Evolutionary conservation across 805 yeast genomes (phyloP).

Genomic region (Lipomyces mesembrius): DNA sequence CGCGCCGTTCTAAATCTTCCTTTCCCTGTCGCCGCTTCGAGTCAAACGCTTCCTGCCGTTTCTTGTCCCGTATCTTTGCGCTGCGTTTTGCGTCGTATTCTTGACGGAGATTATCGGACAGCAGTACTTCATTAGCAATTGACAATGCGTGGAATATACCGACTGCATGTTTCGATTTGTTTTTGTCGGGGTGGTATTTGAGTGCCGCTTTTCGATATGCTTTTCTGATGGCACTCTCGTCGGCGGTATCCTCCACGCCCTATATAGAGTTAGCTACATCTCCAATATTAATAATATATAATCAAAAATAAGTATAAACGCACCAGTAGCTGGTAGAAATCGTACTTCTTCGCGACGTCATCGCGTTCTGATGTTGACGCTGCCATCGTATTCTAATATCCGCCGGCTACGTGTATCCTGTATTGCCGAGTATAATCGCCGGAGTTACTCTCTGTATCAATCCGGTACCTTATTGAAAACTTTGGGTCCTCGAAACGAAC

Average conservation of each 20-base stretch:
- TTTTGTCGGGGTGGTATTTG: slow-evolving; percentile 88
- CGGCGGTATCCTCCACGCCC: slow-evolving; percentile 69
- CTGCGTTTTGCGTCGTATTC: slow-evolving; percentile 62
- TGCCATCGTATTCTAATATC: not conserved
- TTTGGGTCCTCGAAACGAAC: no score
- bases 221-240: slow-evolving; percentile 71
- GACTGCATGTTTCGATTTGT: slow-evolving; percentile 67
- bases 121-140: slow-evolving; percentile 90
- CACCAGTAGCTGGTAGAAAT: slow-evolving; percentile 33
- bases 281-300: no score
- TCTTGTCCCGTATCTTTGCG: slow-evolving; percentile 20
- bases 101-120: slow-evolving; percentile 78
- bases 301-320: not conserved
- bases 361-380: slow-evolving; percentile 31
- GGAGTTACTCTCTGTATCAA: no score
- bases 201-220: slow-evolving; percentile 87
- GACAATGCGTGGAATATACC: slow-evolving; percentile 95
- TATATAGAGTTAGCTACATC: slow-evolving; percentile 4
- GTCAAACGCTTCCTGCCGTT: slow-evolving; percentile 32
- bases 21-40: slow-evolving; percentile 22
- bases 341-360: slow-evolving; percentile 32
- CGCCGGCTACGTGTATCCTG: not conserved
- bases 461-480: no score
- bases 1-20: slow-evolving; percentile 34
- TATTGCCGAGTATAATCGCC: not conserved